Percentiles rank a stretch among this genome's conserved stretches.
phyloP scores from a whole-genome alignment of 2,329 filamentous ascomycete species.

The Talaromyces sp. region DNA sequence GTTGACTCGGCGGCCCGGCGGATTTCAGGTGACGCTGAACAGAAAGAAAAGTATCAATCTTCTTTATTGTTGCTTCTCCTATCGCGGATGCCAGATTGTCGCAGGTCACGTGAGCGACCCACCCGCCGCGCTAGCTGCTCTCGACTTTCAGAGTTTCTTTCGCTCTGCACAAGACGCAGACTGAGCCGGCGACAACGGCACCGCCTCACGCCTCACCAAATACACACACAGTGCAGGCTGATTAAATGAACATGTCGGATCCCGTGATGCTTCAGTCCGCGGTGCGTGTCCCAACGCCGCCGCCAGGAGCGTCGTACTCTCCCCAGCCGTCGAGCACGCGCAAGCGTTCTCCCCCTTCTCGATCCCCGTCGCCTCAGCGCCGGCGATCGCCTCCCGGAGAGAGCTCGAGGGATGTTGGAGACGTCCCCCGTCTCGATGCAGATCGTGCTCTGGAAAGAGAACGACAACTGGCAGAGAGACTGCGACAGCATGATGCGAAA shows the following conservation, averaged over 20 bases:
- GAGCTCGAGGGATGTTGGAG: constrained; percentile 26
- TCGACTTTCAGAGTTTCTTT: neutral
- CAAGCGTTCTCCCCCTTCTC: constrained; percentile 53
- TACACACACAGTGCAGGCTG: neutral
- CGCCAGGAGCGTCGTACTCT: constrained; percentile 44
- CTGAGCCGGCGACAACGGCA: constrained; percentile 7
- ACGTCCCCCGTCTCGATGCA: constrained; percentile 47
- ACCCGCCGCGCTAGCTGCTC: constrained; percentile 6
- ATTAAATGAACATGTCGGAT: constrained; percentile 32
- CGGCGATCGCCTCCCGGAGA: constrained; percentile 43
- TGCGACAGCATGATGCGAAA: constrained; percentile 47
- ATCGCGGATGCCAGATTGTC: constrained; percentile 8
- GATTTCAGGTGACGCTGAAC: neutral
- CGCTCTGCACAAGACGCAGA: neutral
- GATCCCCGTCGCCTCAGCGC: constrained; percentile 49
- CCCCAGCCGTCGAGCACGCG: constrained; percentile 46
- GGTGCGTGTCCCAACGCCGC: constrained; percentile 56
- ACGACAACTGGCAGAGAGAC: constrained; percentile 48
- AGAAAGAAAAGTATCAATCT: neutral
- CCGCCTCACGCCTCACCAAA: neutral
- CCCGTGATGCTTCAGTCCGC: constrained; percentile 49
- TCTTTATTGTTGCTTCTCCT: neutral
- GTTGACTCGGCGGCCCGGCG: neutral
- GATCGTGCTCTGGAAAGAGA: constrained; percentile 47
- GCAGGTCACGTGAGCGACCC: constrained; percentile 4